A percentile compares a stretch with the other conserved stretches of the same genome.
Evolutionary conservation across 441 rosid genomes (phyloP).

Genomic region (Hura crepitans): DNA sequence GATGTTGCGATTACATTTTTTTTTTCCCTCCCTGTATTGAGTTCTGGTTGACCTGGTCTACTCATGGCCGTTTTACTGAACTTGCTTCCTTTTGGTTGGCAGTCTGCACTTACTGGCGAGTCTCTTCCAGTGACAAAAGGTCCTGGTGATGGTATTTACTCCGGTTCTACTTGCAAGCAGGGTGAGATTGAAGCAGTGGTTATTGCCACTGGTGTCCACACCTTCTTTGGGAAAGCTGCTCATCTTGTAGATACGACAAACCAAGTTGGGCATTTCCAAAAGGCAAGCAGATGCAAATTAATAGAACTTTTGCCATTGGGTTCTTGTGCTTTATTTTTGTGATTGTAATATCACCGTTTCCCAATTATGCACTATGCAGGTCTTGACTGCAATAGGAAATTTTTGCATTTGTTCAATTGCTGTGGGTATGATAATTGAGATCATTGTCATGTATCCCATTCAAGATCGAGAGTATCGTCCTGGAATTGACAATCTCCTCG

Average conservation of each 20-base stretch:
- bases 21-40: conserved; percentile 10
- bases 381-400: conserved; percentile 89
- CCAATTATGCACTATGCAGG: conserved; percentile 27
- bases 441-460: conserved; percentile 86
- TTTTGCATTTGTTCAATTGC: conserved; percentile 94
- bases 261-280: conserved; percentile 97
- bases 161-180: conserved; percentile 95
- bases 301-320: conserved; percentile 1
- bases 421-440: conserved; percentile 82
- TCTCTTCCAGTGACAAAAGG: conserved; percentile 95
- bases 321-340: background rate
- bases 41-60: background rate
- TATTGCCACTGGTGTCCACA: conserved; percentile 91
- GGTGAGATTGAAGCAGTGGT: conserved; percentile 95
- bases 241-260: conserved; percentile 93
- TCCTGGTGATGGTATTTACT: conserved; percentile 90
- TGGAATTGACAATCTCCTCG: conserved; percentile 90
- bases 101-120: conserved; percentile 96
- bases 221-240: conserved; percentile 95
- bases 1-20: conserved; percentile 1
- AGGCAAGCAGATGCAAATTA: conserved; percentile 42
- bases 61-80: conserved; percentile 17
- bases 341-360: conserved; percentile 13
- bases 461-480: conserved; percentile 81
- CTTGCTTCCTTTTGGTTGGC: conserved; percentile 20